Base-by-base conservation (phyloP, 306 rosid species). In the Argentina anserina region DNA sequence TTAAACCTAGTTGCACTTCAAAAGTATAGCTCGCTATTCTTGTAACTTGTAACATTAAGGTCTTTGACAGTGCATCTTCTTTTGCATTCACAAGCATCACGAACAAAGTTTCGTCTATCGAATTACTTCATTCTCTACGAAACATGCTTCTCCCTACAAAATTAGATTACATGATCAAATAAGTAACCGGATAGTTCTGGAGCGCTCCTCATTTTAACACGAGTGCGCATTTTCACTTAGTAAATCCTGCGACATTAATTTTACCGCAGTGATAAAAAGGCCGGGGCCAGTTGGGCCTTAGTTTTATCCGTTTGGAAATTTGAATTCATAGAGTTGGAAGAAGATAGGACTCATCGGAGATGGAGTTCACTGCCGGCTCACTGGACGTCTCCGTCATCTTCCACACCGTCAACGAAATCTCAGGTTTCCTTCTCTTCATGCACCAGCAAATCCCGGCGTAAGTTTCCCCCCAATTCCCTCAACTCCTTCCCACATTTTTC, bases 391-490 rank as follows among this genome's bases (percentile, higher is more conserved):
- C 92, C 40, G 42, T 74, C 12, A 77, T 91, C 78, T 94, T 91
- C 69, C 96, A 91, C 75, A 60, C 84, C 79, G 55, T 94, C 76
- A 76, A 81, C 73, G 99, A 91, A 71, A 82, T 90, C 73, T 77
- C 88, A 40, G 89, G 87, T 25, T 89, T 88, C 73, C 86, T 89
- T 6, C 92, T 94, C 40, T 89, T 80, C 80, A 94, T 89, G 99
- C 90, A 94, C 80, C 97, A 91, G 71, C 97, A 94, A 84, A 86
- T 89, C 85, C 99, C 96, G 75, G 82, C 89, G 97, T 91, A 91
- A 71, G 81, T 84, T 67, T 36, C 15, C 37, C 36, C 34, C 40
- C 6, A 18, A 13, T 46, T 25, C 40, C 10, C 39, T 70, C 65
- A 39, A 33, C 18, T 75, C 39, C 79, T 21, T 45, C n/a, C n/a